A percentile compares a stretch with the other conserved stretches of the same genome.
phyloP scores from a whole-genome alignment of 345 rosid genomes.

The Raphanus sativus region DNA sequence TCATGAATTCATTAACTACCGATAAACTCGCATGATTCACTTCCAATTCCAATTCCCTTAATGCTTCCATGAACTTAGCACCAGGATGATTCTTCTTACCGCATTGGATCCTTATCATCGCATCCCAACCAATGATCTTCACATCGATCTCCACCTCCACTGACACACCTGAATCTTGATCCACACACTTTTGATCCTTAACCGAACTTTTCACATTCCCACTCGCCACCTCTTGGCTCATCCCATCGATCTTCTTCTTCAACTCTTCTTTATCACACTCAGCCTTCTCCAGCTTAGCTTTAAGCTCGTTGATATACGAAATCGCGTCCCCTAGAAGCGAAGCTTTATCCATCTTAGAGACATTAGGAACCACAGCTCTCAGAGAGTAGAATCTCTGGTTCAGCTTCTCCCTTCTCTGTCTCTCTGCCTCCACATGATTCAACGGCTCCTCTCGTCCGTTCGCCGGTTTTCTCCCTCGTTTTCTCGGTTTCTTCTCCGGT shows the following conservation, averaged over 20 bases:
- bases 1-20: slow-evolving; percentile 94
- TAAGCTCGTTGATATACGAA: slow-evolving; percentile 86
- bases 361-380: slow-evolving; percentile 96
- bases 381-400: slow-evolving; percentile 91
- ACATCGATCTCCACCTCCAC: slow-evolving; percentile 88
- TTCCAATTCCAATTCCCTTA: slow-evolving; percentile 84
- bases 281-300: slow-evolving; percentile 56
- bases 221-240: slow-evolving; percentile 45
- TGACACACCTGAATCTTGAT: slow-evolving; percentile 30
- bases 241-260: slow-evolving; percentile 61
- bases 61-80: slow-evolving; percentile 83
- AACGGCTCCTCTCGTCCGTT: slow-evolving; percentile 97
- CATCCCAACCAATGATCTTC: slow-evolving; percentile 93
- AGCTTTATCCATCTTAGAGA: slow-evolving; percentile 98
- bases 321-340: slow-evolving; percentile 94
- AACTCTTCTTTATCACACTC: slow-evolving; percentile 69
- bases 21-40: slow-evolving; percentile 94
- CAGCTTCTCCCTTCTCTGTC: slow-evolving; percentile 98
- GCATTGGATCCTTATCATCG: slow-evolving; percentile 85
- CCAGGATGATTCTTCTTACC: slow-evolving; percentile 90
- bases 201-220: slow-evolving; percentile 14
- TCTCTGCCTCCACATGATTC: slow-evolving; percentile 99
- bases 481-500: slow-evolving; percentile 88
- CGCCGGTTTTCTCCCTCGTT: slow-evolving; percentile 94
- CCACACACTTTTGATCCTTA: background rate